Percentiles rank a stretch among this genome's conserved stretches.
Conservation (phyloP, 1,284 basidiomycete genomes). For the Heliocybe sulcata region DNA sequence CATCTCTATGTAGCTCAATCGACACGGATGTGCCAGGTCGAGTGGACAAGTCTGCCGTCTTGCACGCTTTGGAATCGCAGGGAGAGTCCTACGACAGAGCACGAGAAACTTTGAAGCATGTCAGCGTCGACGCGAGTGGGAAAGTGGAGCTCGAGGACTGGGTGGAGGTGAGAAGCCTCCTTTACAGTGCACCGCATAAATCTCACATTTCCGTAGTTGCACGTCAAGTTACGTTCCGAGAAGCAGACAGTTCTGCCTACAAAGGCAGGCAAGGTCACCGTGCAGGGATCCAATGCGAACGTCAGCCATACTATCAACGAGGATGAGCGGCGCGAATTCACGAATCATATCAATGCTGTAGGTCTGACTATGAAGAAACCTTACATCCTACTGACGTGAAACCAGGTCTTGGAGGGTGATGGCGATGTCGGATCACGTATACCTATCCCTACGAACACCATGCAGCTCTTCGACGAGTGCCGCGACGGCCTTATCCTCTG, state of each 20-base stretch:
- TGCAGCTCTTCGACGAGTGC: slow-evolving; percentile 98
- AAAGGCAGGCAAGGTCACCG: slow-evolving; percentile 87
- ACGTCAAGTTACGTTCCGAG: slow-evolving; percentile 71
- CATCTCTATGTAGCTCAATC: slow-evolving; percentile 58
- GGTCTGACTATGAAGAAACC: too few relatives aligned
- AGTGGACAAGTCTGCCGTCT: slow-evolving; percentile 75
- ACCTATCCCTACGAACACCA: slow-evolving; percentile 95
- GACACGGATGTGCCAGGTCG: slow-evolving; percentile 82
- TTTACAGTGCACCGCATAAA: not conserved
- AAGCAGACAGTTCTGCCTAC: slow-evolving; percentile 52
- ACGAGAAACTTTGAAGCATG: slow-evolving; percentile 88
- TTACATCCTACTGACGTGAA: too few relatives aligned
- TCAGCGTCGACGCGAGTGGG: slow-evolving; percentile 91
- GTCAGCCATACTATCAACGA: slow-evolving; percentile 98
- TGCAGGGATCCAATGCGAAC: slow-evolving; percentile 93
- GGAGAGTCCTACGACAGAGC: slow-evolving; percentile 92
- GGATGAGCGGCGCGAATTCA: slow-evolving; percentile 94
- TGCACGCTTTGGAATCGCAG: slow-evolving; percentile 68
- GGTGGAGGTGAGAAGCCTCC: slow-evolving; percentile 68
- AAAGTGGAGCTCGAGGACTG: slow-evolving; percentile 98
- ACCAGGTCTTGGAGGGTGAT: slow-evolving; percentile 86
- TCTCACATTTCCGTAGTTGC: slow-evolving; percentile 43
- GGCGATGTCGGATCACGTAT: slow-evolving; percentile 76
- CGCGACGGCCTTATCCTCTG: slow-evolving; percentile 93
- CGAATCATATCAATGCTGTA: slow-evolving; percentile 94